phyloP scores from a whole-genome alignment of 169 alveolate genomes.

The Eimeria falciformis region DNA sequence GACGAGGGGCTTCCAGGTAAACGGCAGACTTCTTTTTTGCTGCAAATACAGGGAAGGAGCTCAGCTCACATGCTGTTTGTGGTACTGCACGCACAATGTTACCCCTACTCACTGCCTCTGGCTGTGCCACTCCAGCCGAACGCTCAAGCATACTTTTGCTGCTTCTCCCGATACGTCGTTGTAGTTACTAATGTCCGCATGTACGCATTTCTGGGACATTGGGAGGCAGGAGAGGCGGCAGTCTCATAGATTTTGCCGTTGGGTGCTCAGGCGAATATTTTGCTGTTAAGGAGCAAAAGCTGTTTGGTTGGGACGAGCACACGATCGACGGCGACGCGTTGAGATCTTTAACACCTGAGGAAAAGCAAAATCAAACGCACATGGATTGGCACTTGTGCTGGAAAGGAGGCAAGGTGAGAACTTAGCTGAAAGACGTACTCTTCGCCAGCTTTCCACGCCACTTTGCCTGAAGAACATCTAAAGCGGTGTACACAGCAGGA shows the following conservation, averaged over 20 bases:
- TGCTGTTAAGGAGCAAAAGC: slow-evolving; percentile 88
- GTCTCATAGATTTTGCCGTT: background rate
- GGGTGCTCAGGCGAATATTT: slow-evolving; percentile 86
- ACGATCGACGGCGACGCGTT: slow-evolving; percentile 80
- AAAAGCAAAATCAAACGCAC: slow-evolving; percentile 24
- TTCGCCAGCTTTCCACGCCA: no score
- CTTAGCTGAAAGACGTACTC: no score
- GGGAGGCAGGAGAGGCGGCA: background rate
- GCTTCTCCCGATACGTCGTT: background rate
- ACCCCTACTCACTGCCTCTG: no score
- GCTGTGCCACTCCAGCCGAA: no score
- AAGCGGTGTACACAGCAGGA: slow-evolving; percentile 1
- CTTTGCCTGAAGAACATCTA: background rate
- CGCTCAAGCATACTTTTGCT: background rate
- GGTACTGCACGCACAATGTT: background rate
- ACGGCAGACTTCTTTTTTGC: no score
- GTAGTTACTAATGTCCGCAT: background rate
- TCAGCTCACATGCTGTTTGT: background rate
- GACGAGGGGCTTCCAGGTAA: slow-evolving; percentile 85
- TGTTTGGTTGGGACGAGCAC: slow-evolving; percentile 88
- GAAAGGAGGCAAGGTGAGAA: slow-evolving; percentile 77
- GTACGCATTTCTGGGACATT: background rate
- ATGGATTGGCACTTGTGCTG: slow-evolving; percentile 73
- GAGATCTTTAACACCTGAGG: slow-evolving; percentile 45
- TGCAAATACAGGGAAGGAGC: no score